These are phyloP conservation scores for Ophiocordyceps camponoti-leonardi DNA, from an alignment of 2,329 filamentous ascomycete species.

Conservation along the genomic window DNA sequence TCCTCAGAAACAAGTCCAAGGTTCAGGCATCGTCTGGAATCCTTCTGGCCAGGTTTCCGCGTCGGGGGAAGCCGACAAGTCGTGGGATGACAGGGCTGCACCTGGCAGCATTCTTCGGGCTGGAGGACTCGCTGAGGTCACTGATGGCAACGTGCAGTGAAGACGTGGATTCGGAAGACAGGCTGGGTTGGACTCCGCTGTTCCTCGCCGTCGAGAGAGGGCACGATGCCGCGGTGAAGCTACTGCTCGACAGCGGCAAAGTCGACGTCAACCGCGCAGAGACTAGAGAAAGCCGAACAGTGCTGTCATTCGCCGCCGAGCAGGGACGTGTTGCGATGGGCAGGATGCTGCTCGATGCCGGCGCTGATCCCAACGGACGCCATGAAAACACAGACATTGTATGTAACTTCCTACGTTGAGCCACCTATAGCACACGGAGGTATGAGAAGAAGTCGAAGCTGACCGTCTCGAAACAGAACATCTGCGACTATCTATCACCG, in stretches of 20 bases:
- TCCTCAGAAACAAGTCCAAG: not conserved
- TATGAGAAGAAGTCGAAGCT: no score
- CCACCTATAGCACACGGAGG: no score
- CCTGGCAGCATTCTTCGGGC: not conserved
- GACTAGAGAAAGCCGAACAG: not conserved
- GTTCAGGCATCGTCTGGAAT: not conserved
- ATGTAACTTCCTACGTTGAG: no score
- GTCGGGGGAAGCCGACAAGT: not conserved
- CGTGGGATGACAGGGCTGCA: not conserved
- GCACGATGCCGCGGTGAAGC: not conserved
- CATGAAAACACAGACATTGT: no score
- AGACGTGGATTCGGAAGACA: not conserved
- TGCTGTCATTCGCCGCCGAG: not conserved
- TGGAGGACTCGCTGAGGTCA: not conserved
- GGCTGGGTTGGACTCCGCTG: not conserved
- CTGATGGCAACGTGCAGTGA: not conserved
- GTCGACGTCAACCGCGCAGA: not conserved
- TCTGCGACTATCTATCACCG: no score
- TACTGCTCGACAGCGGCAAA: not conserved
- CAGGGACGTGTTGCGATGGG: not conserved
- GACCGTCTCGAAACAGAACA: no score
- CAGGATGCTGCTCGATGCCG: not conserved
- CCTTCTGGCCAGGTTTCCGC: not conserved
- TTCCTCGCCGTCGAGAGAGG: not conserved
- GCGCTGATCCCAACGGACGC: not conserved